Base-by-base conservation (phyloP, 805 yeast genomes). In the Debaryomyces hansenii region DNA sequence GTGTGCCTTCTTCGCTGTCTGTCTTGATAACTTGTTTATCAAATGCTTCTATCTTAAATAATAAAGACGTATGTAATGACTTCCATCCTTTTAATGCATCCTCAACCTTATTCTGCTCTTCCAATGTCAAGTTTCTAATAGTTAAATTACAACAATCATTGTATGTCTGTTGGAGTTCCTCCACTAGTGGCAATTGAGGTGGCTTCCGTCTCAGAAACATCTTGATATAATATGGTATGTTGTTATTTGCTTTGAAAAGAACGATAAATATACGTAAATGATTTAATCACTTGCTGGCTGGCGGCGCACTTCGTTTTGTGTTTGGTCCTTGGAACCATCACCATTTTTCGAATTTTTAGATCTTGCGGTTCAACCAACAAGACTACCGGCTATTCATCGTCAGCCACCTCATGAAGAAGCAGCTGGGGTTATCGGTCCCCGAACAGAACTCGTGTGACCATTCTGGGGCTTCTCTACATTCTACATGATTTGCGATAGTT, bases 71-170 rank as follows among this genome's bases (percentile, higher is more conserved):
- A 51, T 83, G 88, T n/a, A 87, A 64, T 2, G 82, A 70, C 52
- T 82, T 85, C 91, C 92, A 85, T 2, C 91, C 91, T 48, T 77
- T 79, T 16, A 84, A 64, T 2, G 90, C 86, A 14, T 77, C 80
- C 41, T 72, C 77, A 38, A 73, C 62, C 16, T 77, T 72, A 29
- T 74, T 70, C 15, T 70, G 67, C 48, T 85, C 85, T 55, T 86
- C 90, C 15, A 82, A 59, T 3, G 80, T 72, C 41, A 83, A 58
- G 61, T 83, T 80, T 49, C 74, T 70, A 42, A 85, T 71, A 4
- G 88, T 76, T 48, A 70, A 72, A 55, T 79, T 79, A 41, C 88
- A 85, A 41, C 80, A 72, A 48, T 81, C 85, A 52, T 80, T 77
- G 62, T 85, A 85, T 1, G 84, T 62, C 42, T 78, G 82, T 40